These are phyloP conservation scores for Periconia macrospinosa DNA, from an alignment of 2,329 filamentous ascomycete genomes.

Conservation along the genomic window DNA sequence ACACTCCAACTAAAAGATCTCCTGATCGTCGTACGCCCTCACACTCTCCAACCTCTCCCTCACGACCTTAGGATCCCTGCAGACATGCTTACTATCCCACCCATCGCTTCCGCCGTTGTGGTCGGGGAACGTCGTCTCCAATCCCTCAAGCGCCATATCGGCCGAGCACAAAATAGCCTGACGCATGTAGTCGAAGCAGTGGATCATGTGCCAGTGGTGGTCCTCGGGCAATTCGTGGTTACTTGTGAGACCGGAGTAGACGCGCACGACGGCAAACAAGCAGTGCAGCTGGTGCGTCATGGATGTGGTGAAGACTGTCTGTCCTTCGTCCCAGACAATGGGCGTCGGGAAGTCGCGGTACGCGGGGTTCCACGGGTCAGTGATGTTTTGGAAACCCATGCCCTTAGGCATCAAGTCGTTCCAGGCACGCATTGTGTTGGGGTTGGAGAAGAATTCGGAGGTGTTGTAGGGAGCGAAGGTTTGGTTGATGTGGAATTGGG, in stretches of 20 bases:
- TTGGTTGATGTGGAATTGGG: slow-evolving; percentile 37
- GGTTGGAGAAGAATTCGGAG: slow-evolving; percentile 37
- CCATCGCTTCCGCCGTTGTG: slow-evolving; percentile 41
- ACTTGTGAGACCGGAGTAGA: slow-evolving; percentile 31
- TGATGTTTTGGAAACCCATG: slow-evolving; percentile 39
- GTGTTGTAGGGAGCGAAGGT: slow-evolving; percentile 40
- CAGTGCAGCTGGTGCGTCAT: slow-evolving; percentile 42
- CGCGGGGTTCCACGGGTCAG: slow-evolving; percentile 17
- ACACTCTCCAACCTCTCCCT: slow-evolving; percentile 26
- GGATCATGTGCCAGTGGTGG: slow-evolving; percentile 43
- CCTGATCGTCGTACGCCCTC: slow-evolving; percentile 37
- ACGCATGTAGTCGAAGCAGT: slow-evolving; percentile 42
- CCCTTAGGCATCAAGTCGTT: slow-evolving; percentile 36
- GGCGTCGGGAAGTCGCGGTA: slow-evolving; percentile 39
- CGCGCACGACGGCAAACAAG: slow-evolving; percentile 35
- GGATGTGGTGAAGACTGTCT: slow-evolving; percentile 37
- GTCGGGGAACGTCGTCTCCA: slow-evolving; percentile 39
- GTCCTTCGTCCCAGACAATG: slow-evolving; percentile 33
- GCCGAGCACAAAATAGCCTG: slow-evolving; percentile 38
- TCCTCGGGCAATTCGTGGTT: slow-evolving; percentile 31
- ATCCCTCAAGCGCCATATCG: slow-evolving; percentile 34
- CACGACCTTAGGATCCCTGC: slow-evolving; percentile 18
- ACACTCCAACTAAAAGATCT: slow-evolving; percentile 36
- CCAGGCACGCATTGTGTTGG: slow-evolving; percentile 33
- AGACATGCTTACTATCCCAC: slow-evolving; percentile 39